Evolutionary conservation across 805 yeast species (phyloP), one percentile per base, ranked within the genome.

Genomic region (Hanseniaspora clermontiae): DNA sequence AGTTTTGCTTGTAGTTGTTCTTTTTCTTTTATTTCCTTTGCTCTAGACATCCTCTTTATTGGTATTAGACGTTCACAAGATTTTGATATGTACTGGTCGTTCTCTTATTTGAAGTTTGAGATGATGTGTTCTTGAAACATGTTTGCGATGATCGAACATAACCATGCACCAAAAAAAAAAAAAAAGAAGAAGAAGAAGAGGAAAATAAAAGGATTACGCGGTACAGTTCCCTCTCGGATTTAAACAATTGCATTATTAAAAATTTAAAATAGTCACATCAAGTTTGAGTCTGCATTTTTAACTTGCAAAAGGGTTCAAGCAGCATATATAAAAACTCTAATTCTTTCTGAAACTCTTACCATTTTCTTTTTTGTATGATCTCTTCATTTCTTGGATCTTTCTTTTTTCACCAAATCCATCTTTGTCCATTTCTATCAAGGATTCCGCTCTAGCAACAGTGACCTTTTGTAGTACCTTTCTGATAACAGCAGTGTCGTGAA

Each of bases 361-460:
- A 9, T 66, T 59, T 51, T 67, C 70, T 29, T 66, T 69, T 64
- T 74, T 77, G 6, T 29, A n/a, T 5, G 34, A 15, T 38, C 43
- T 36, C 20, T 56, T 56, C 20, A 46, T 48, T 27, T 36, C 27
- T 61, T 80, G 79, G 43, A 72, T 77, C 63, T 73, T 75, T 60
- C 74, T 75, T 61, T 77, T 77, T 63, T 87, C 95, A 12, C 97
- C 96, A 67, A 90, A 91, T 20, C 81, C 78, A 59, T 87, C 96
- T 60, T 79, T 80, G 60, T 91, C 97, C 96, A 93, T 89, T 40
- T 87, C 96, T 86, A 91, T 80, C 55, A 84, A 67, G 2, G 96
- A 86, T 67, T 90, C 96, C 62, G 96, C 78, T 71, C 87, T 88
- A 19, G 97, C 97, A 38, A 77, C 79, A 37, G 90, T 82, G 1